Evolutionary conservation across 2,329 filamentous ascomycete genomes (phyloP).

Genomic region (Bisporella sp.): DNA sequence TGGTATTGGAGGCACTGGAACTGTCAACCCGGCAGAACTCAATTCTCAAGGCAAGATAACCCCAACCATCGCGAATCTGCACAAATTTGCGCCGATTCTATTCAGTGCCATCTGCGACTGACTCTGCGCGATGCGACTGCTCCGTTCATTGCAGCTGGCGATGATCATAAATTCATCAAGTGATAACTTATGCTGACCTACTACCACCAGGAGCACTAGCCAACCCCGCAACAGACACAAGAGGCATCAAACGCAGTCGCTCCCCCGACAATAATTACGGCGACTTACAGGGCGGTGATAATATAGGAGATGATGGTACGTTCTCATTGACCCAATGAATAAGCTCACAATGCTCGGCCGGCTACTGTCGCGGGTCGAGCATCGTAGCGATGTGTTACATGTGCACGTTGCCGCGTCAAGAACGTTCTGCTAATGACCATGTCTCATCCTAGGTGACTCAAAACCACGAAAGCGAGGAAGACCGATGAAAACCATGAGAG

Average conservation of each 20-base stretch:
- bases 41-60: conserved; percentile 62
- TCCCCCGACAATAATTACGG: conserved; percentile 54
- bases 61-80: not conserved
- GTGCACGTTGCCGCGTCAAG: conserved; percentile 13
- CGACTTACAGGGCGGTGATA: conserved; percentile 44
- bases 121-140: not conserved
- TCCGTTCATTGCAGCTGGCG: conserved; percentile 15
- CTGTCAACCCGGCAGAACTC: conserved; percentile 85
- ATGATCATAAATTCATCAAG: conserved; percentile 13
- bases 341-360: conserved; percentile 11
- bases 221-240: conserved; percentile 37
- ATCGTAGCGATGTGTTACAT: conserved; percentile 21
- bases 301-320: conserved; percentile 70
- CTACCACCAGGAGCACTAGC: conserved; percentile 19
- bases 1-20: conserved; percentile 66
- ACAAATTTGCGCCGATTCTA: conserved; percentile 5
- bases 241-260: conserved; percentile 73
- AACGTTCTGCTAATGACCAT: conserved; percentile 15
- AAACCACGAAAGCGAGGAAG: conserved; percentile 32
- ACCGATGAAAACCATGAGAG: conserved; percentile 26
- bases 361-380: not conserved
- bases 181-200: no score
- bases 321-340: conserved; percentile 27
- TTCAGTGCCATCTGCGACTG: conserved; percentile 2
- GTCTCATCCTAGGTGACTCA: conserved; percentile 32